phyloP scores from a whole-genome alignment of 129 eudicot species.

The Kitagawia praeruptora region DNA sequence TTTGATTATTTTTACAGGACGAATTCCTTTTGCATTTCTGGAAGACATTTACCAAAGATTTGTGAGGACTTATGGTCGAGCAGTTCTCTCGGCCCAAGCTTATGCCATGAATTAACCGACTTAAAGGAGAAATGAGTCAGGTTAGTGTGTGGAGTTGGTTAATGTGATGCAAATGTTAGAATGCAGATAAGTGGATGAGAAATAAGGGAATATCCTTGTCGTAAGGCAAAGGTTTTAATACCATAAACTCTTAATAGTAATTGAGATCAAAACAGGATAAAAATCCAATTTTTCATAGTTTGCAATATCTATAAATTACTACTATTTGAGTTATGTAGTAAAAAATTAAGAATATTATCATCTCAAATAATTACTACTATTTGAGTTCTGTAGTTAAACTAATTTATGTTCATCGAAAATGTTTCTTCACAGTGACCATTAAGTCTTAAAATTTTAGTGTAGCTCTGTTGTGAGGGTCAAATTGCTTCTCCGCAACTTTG shows the following conservation, averaged over 20 bases:
- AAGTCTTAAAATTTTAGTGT: not conserved
- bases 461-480: not conserved
- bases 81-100: constrained; percentile 82
- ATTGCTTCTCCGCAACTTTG: not conserved
- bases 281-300: not conserved
- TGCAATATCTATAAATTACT: not conserved
- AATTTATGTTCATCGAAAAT: not conserved
- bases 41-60: constrained; percentile 94
- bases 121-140: constrained; percentile 98
- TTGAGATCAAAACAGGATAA: not conserved
- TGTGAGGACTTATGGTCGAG: constrained; percentile 91
- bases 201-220: not conserved
- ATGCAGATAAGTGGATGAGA: not conserved
- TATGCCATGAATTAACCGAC: constrained; percentile 92
- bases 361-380: not conserved
- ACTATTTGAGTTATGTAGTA: not conserved
- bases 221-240: not conserved
- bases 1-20: constrained; percentile 37
- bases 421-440: not conserved
- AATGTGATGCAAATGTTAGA: not conserved
- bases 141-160: constrained; percentile 28
- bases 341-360: not conserved
- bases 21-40: constrained; percentile 93
- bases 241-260: not conserved
- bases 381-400: too few species aligned